A percentile compares a stretch with the other conserved stretches of the same genome.
These are phyloP conservation scores for Wallacemonas collosoma DNA, from an alignment of 208 protist genomes.

Conservation along the genomic window DNA sequence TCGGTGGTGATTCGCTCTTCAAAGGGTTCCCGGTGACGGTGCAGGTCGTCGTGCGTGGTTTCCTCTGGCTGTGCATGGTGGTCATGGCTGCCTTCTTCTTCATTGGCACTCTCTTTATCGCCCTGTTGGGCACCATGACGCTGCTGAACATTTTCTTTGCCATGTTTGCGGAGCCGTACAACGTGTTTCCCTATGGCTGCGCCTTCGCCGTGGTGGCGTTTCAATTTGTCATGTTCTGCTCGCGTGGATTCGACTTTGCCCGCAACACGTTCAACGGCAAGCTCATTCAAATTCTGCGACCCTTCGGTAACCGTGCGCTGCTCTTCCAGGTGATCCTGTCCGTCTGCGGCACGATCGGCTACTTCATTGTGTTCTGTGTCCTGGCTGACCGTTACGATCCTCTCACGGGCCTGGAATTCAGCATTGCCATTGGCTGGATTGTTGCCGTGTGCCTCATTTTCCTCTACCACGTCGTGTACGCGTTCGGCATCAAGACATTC, in stretches of 20 bases:
- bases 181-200: conserved; percentile 61
- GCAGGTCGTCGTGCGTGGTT: conserved; percentile 40
- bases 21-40: conserved; percentile 32
- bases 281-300: conserved; percentile 48
- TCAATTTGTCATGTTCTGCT: conserved; percentile 60
- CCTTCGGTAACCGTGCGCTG: conserved; percentile 43
- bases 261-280: conserved; percentile 56
- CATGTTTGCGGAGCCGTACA: conserved; percentile 55
- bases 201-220: conserved; percentile 44
- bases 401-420: conserved; percentile 58
- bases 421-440: conserved; percentile 73
- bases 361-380: conserved; percentile 70
- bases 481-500: conserved; percentile 48
- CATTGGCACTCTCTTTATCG: conserved; percentile 51
- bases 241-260: conserved; percentile 63
- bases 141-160: conserved; percentile 63
- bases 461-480: conserved; percentile 60
- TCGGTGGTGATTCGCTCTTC: conserved; percentile 36
- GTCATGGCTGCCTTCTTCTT: conserved; percentile 68
- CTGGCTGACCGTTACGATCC: conserved; percentile 45
- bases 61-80: conserved; percentile 60
- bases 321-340: conserved; percentile 41
- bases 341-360: conserved; percentile 32
- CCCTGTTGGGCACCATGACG: conserved; percentile 40
- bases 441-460: conserved; percentile 57